Percentiles rank a stretch among this genome's conserved stretches.
Evolutionary conservation across 257 asterid genomes (phyloP).

Genomic region (Gentiana straminea): DNA sequence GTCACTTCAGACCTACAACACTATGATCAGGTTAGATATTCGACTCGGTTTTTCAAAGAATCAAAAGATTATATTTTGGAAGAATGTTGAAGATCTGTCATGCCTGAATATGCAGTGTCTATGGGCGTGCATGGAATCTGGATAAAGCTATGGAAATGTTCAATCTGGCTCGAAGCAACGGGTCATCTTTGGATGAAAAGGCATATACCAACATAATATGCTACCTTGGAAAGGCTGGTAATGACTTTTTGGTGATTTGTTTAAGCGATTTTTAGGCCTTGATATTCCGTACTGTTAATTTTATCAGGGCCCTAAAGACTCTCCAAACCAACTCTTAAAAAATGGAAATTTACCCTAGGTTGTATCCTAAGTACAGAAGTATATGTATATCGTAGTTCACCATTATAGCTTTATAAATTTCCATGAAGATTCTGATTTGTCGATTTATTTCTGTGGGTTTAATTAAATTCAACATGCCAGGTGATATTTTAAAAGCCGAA

Average conservation of each 20-base stretch:
- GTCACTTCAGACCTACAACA: conserved; percentile 74
- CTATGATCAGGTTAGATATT: conserved; percentile 79
- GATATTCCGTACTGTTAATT: not conserved
- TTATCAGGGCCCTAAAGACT: not conserved
- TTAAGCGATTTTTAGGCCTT: not conserved
- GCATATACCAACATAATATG: conserved; percentile 71
- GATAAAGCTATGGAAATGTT: conserved; percentile 67
- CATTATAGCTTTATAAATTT: not conserved
- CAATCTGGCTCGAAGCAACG: conserved; percentile 47
- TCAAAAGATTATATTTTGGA: not conserved
- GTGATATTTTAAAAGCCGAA: conserved; percentile 38
- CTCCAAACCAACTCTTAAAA: no score
- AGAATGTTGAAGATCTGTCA: conserved; percentile 12
- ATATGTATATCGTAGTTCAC: no score
- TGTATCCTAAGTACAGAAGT: no score
- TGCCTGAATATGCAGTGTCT: conserved; percentile 44
- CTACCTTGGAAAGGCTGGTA: conserved; percentile 89
- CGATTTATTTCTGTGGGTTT: not conserved
- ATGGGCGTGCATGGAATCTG: conserved; percentile 69
- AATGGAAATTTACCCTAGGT: no score
- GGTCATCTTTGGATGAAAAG: conserved; percentile 72
- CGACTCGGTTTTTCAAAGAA: conserved; percentile 8
- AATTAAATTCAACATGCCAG: conserved; percentile 31
- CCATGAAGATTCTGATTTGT: not conserved
- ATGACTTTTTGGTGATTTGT: not conserved